phyloP scores from a whole-genome alignment of 2,329 filamentous ascomycete genomes.

The Penicillium sp. region DNA sequence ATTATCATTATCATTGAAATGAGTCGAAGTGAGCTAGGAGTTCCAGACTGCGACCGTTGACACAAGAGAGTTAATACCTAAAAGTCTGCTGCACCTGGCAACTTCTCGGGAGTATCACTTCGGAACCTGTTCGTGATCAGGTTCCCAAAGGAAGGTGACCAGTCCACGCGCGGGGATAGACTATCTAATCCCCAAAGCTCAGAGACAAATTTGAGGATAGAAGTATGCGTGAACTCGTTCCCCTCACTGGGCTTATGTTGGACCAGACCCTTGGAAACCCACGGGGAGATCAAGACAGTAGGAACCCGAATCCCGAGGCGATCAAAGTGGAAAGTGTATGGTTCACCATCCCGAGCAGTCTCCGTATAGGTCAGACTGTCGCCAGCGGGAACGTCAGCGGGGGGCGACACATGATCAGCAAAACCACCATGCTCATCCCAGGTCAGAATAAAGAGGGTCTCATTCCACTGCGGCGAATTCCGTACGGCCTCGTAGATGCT shows the following conservation, averaged over 20 bases:
- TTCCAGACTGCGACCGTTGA: not conserved
- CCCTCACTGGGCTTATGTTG: slow-evolving; percentile 40
- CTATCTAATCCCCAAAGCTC: slow-evolving; percentile 45
- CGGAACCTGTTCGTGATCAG: slow-evolving; percentile 27
- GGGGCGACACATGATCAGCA: slow-evolving; percentile 48
- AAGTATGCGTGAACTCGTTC: slow-evolving; percentile 47
- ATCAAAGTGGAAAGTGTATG: slow-evolving; percentile 34
- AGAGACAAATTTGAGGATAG: slow-evolving; percentile 44
- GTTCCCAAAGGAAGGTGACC: slow-evolving; percentile 39
- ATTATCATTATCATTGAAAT: not conserved
- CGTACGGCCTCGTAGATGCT: slow-evolving; percentile 48
- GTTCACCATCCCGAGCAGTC: slow-evolving; percentile 23
- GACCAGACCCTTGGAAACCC: slow-evolving; percentile 43
- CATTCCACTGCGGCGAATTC: slow-evolving; percentile 46
- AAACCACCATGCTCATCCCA: slow-evolving; percentile 52
- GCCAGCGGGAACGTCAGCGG: slow-evolving; percentile 39
- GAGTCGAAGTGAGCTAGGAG: not conserved
- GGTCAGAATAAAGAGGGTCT: slow-evolving; percentile 49
- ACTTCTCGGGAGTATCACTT: slow-evolving; percentile 25
- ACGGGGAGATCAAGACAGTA: slow-evolving; percentile 36
- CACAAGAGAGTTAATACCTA: slow-evolving; percentile 6
- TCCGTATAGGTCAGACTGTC: slow-evolving; percentile 39
- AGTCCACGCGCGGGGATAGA: slow-evolving; percentile 40
- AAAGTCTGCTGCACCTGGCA: slow-evolving; percentile 27
- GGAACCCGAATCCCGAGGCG: slow-evolving; percentile 34